A percentile compares a stretch with the other conserved stretches of the same genome.
Evolutionary conservation across 202 grass and related monocot genomes (phyloP).

Genomic region (Digitaria exilis): DNA sequence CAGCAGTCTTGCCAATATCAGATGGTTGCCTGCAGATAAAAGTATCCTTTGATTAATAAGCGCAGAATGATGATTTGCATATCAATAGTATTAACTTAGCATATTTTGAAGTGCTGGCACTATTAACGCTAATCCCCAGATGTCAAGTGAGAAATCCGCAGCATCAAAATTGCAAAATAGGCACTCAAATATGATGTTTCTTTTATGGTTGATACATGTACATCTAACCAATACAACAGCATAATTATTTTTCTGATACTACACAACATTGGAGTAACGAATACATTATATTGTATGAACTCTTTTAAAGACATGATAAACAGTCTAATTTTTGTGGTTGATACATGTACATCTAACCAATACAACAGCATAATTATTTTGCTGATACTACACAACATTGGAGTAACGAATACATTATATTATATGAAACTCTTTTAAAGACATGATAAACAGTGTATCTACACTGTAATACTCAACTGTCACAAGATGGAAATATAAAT

Average conservation of each 20-base stretch:
- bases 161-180: background rate
- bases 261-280: background rate
- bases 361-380: no score
- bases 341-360: no score
- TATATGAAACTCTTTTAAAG: background rate
- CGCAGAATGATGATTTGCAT: background rate
- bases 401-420: background rate
- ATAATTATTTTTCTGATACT: background rate
- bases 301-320: no score
- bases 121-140: background rate
- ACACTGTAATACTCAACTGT: background rate
- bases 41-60: slow-evolving; percentile 21
- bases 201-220: background rate
- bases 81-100: background rate
- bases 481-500: background rate
- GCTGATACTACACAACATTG: background rate
- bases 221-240: background rate
- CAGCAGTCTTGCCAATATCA: slow-evolving; percentile 75
- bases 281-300: slow-evolving; percentile 12
- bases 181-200: background rate
- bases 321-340: no score
- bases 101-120: background rate
- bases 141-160: background rate
- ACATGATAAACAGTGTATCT: background rate
- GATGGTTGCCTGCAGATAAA: slow-evolving; percentile 48